Conservation (phyloP, 2,329 filamentous ascomycete species). For the Penicillium verrucosum region DNA sequence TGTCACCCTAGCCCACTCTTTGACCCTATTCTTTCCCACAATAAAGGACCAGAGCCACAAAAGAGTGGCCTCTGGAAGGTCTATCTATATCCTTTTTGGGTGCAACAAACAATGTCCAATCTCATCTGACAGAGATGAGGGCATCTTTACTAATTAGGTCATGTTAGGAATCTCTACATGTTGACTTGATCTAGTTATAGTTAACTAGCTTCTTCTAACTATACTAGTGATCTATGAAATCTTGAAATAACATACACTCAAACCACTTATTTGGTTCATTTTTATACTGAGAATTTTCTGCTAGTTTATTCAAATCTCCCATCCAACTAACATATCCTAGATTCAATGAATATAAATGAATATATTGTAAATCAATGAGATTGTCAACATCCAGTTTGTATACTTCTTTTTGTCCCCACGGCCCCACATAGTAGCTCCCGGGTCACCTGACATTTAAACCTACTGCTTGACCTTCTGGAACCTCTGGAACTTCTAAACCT, state of each 20-base stretch:
- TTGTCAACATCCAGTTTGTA: neutral
- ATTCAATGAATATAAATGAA: neutral
- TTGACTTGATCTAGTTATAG: neutral
- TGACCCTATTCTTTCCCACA: neutral
- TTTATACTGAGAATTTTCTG: neutral
- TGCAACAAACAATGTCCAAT: neutral
- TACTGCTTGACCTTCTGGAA: neutral
- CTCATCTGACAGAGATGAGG: neutral
- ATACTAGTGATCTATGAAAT: neutral
- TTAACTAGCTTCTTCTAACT: neutral
- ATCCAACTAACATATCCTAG: too few species aligned
- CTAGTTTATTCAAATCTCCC: rapidly evolving
- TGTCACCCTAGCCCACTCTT: neutral
- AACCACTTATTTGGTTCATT: neutral
- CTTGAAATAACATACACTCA: neutral
- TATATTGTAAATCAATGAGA: neutral
- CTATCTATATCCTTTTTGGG: neutral
- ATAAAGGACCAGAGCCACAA: neutral
- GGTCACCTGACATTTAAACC: slow-evolving; percentile 4
- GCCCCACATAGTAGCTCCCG: slow-evolving; percentile 11
- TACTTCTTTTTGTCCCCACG: slow-evolving; percentile 2
- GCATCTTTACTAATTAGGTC: neutral
- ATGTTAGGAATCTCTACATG: neutral
- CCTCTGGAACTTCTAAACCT: neutral
- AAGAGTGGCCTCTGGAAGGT: neutral